Evolutionary conservation across 2,329 filamentous ascomycete genomes (phyloP), one percentile per base, ranked within the genome.

Genomic region (Davidsoniella virescens): DNA sequence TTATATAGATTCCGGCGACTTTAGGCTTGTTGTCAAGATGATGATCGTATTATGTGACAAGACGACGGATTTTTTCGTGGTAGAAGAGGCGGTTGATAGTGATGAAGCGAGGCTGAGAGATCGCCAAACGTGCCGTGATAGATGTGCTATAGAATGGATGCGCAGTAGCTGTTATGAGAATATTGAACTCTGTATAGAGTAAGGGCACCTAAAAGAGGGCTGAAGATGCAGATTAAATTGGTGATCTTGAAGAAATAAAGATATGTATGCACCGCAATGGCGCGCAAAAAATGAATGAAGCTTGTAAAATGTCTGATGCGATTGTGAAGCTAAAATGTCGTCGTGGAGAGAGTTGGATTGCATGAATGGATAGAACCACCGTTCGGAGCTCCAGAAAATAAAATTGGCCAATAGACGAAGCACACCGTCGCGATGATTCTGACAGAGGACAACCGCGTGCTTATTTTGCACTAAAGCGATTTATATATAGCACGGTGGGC

Each of bases 1-100:
- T 65, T 59, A 54, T 55, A 52, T 47, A 40, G 50, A 47, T 33
- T 33, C 29, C 29, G 12, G 29, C 29, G 29, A 33, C 8, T 33
- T 12, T 33, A 12, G 26, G 26, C 26, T 33, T 33, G 29, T 33
- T 33, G 6, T 33, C 29, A 33, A 33, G 8, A 33, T 33, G 29
- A 33, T 33, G 29, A 33, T 12, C 29, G 29, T 33, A 12, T 33
- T 29, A 12, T 33, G 9, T 8, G 8, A 33, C 29, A 33, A 33
- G 8, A 33, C 12, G 29, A 4, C 6, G 7, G 29, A 25, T 14
- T 16, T 17, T 7, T 20, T 44, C n/a, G 48, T 26, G 39, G 18
- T 20, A 39, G 33, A 12, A 33, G 18, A 46, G 38, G 33, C 26
- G 52, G 42, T 48, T 47, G 50, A 44, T 48, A 44, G 18, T 41